Evolutionary conservation across 352 stramenopile genomes (phyloP).

Genomic region (Phytophthora pistaciae): DNA sequence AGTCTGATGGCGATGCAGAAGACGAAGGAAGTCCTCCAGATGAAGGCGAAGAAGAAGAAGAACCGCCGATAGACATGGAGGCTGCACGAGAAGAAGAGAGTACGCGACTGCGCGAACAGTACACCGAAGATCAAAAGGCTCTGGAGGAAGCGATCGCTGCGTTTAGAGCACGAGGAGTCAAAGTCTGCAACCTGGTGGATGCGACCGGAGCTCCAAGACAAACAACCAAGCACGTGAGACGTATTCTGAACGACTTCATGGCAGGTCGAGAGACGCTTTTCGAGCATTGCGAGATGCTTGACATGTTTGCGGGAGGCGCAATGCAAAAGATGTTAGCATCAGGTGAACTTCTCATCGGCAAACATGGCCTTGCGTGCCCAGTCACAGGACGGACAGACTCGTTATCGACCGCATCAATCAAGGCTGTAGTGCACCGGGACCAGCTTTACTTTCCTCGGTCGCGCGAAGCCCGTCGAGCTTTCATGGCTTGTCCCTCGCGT

Average conservation of each 20-base stretch:
- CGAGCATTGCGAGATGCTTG: slow-evolving; percentile 50
- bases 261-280: slow-evolving; percentile 52
- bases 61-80: slow-evolving; percentile 41
- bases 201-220: slow-evolving; percentile 43
- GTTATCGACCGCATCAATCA: neutral
- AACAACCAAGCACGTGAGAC: slow-evolving; percentile 38
- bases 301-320: slow-evolving; percentile 6
- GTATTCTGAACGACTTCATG: slow-evolving; percentile 43
- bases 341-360: slow-evolving; percentile 60
- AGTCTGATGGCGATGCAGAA: slow-evolving; percentile 9
- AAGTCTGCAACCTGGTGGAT: slow-evolving; percentile 36
- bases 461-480: slow-evolving; percentile 19
- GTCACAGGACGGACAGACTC: slow-evolving; percentile 33
- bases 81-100: slow-evolving; percentile 52
- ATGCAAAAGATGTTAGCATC: slow-evolving; percentile 36
- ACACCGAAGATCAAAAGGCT: slow-evolving; percentile 47
- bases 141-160: slow-evolving; percentile 43
- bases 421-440: slow-evolving; percentile 50
- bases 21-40: slow-evolving; percentile 13
- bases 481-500: slow-evolving; percentile 30
- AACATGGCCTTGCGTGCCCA: slow-evolving; percentile 58
- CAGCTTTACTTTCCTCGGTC: slow-evolving; percentile 71
- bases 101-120: slow-evolving; percentile 55
- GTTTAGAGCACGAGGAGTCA: slow-evolving; percentile 49
- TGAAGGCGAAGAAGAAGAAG: slow-evolving; percentile 33